phyloP scores from a whole-genome alignment of 176 grass and related monocot species.

The Carex parvula region DNA sequence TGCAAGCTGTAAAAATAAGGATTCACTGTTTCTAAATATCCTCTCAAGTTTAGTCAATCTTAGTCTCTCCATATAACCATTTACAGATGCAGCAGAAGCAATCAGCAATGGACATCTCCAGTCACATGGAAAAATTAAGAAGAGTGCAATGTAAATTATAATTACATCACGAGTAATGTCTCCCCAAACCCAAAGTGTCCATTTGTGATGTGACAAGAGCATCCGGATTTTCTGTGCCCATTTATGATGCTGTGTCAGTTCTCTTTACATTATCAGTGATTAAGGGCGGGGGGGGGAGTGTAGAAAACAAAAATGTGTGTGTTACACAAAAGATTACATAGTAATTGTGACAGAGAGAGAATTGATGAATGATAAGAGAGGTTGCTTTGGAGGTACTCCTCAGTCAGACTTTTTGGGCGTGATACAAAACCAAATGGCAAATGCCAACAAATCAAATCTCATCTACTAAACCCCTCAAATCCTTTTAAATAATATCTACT shows the following conservation, averaged over 20 bases:
- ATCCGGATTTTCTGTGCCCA: not conserved
- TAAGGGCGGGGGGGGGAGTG: too few species aligned
- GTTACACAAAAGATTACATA: not conserved
- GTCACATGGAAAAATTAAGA: not conserved
- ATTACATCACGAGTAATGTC: conserved; percentile 34
- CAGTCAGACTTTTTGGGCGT: conserved; percentile 22
- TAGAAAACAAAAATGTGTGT: not conserved
- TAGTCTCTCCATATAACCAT: not conserved
- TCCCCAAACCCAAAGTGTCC: conserved; percentile 12
- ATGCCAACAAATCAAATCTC: conserved; percentile 29
- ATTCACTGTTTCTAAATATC: not conserved
- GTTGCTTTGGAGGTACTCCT: conserved; percentile 22
- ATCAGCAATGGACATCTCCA: not conserved
- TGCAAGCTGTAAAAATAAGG: not conserved
- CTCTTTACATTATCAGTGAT: not conserved
- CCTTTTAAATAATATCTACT: not conserved
- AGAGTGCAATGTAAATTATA: conserved; percentile 21
- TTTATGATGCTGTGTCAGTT: not conserved
- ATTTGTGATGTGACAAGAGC: conserved; percentile 25
- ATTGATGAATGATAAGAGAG: not conserved
- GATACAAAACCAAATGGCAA: conserved; percentile 10
- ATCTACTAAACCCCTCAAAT: conserved; percentile 17
- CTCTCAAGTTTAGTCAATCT: not conserved
- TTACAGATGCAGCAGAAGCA: not conserved
- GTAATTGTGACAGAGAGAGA: not conserved